Conservation (phyloP, 441 rosid species). For the Populus tomentosa region DNA sequence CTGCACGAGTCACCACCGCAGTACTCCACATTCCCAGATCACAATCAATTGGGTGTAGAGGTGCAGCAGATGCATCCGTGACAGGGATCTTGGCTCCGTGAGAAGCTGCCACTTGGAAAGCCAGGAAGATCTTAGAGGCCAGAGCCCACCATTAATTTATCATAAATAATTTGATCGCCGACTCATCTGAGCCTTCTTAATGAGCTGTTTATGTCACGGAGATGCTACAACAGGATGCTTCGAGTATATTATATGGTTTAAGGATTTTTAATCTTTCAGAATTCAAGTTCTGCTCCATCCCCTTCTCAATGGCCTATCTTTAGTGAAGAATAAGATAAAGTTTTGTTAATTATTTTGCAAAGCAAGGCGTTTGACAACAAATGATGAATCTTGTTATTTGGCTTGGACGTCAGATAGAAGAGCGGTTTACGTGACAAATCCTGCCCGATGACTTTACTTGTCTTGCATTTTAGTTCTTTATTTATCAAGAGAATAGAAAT, state of each 20-base stretch:
- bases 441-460: neutral
- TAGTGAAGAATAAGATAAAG: no score
- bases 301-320: no score
- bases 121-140: constrained; percentile 15
- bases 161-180: neutral
- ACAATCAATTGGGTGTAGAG: neutral
- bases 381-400: no score
- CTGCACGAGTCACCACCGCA: neutral
- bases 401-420: no score
- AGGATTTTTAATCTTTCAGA: no score
- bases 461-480: neutral
- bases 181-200: neutral
- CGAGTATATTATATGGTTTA: no score
- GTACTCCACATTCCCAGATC: neutral
- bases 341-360: no score
- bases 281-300: no score
- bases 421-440: no score
- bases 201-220: neutral
- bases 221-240: no score
- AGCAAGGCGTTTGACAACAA: no score
- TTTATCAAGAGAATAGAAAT: neutral
- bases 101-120: constrained; percentile 26
- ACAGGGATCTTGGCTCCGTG: neutral
- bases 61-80: neutral
- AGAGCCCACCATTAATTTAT: constrained; percentile 14